Evolutionary conservation across 148 eudicot species (phyloP), one percentile per base, ranked within the genome.

Genomic region (Nepenthes gracilis): DNA sequence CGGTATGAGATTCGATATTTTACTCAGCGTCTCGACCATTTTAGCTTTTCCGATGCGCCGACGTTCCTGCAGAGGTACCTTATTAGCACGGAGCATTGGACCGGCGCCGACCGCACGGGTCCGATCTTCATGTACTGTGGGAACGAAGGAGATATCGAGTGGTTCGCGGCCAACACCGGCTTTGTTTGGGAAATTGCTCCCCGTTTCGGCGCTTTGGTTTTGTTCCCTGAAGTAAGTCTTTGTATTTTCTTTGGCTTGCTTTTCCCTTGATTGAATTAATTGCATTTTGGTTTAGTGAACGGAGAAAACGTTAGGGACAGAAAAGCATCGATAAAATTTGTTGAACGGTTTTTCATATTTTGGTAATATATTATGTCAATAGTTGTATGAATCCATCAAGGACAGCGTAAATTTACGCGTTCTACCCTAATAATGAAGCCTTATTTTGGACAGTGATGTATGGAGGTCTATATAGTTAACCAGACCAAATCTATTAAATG

Each of bases 61-160:
- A 74, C 45, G 5, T 87, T 87, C 75, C 64, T 33, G n/a, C 90
- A 91, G 43, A 68, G 85, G 13, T 87, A 77, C 67, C 85, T 87
- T 6, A 70, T 91, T 15, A 87, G 78, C 64, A 60, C 67, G 15
- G 80, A 91, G 0, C 70, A 75, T 52, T 91, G 97, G 97, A 58
- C 57, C 12, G 97, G 97, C 1, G 70, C 95, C 0, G 34, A 45
- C 6, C 72, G 65, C 1, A 45, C 23, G 58, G 97, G 79, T 1
- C 96, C 97, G 14, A 87, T 90, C 43, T 90, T 90, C 67, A 59
- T 90, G 68, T 90, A 90, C 64, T 87, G 95, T 33, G 97, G 97
- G 2, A 87, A 87, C 54, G 97, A 90, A 62, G 97, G 97, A 5
- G 82, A 87, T 36, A 90, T 90, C 36, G 89, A 72, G 55, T 90